These are phyloP conservation scores for Macadamia tetraphylla DNA, from an alignment of 164 flowering plant species.

Conservation along the genomic window DNA sequence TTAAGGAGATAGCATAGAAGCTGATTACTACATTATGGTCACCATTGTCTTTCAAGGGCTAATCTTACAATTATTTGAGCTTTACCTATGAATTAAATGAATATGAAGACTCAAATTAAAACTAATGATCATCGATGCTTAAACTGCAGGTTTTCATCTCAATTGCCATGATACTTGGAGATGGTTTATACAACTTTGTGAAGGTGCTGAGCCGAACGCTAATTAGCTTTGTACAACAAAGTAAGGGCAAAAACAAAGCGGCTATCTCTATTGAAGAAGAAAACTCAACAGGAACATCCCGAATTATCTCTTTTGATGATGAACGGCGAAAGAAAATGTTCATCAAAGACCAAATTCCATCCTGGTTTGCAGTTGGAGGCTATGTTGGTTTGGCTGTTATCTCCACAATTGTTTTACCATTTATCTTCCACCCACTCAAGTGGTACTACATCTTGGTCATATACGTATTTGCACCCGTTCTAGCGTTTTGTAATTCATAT, in stretches of 20 bases:
- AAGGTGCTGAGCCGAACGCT: constrained; percentile 24
- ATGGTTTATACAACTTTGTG: not conserved
- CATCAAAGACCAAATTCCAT: constrained; percentile 49
- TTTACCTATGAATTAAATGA: too few species aligned
- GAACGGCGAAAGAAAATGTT: constrained; percentile 31
- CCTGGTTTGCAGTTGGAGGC: constrained; percentile 37
- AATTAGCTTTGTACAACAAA: constrained; percentile 12
- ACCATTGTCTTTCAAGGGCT: too few species aligned
- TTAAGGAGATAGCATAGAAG: constrained; percentile 34
- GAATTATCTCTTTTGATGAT: constrained; percentile 25
- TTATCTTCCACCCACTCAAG: constrained; percentile 43
- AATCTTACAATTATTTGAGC: too few species aligned
- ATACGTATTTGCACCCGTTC: constrained; percentile 33
- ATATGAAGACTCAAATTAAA: too few species aligned
- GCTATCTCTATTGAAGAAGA: not conserved
- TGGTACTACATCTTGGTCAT: constrained; percentile 43
- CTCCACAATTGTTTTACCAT: constrained; percentile 34
- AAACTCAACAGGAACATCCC: not conserved
- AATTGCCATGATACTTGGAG: constrained; percentile 28
- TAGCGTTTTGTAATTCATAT: constrained; percentile 59
- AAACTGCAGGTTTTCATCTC: constrained; percentile 17
- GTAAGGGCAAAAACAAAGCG: constrained; percentile 1
- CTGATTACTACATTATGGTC: too few species aligned
- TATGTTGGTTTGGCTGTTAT: constrained; percentile 34
- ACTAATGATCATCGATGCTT: too few species aligned